A percentile compares a stretch with the other conserved stretches of the same genome.
Evolutionary conservation across 169 alveolate genomes (phyloP).

Genomic region (Eimeria sp.): DNA sequence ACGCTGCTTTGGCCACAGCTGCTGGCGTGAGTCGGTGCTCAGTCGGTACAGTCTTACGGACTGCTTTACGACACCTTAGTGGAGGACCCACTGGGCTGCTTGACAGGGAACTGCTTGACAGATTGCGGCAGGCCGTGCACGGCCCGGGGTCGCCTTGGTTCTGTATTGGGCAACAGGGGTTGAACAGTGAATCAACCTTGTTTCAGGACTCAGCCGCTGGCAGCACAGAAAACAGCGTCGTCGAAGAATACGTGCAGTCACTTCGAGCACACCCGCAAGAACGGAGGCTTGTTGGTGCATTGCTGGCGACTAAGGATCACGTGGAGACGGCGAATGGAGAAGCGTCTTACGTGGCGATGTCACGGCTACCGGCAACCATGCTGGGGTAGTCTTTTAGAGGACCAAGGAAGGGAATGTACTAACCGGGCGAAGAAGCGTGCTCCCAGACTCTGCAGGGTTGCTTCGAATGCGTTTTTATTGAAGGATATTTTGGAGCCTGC

Average conservation of each 20-base stretch:
- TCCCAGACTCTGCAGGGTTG: constrained; percentile 25
- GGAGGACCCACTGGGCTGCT: constrained; percentile 39
- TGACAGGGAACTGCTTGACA: constrained; percentile 51
- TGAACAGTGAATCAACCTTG: constrained; percentile 16
- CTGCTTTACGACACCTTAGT: constrained; percentile 54
- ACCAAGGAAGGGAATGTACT: background rate
- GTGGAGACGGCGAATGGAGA: constrained; percentile 73
- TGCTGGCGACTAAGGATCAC: constrained; percentile 60
- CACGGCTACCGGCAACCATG: constrained; percentile 70
- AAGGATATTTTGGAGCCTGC: background rate
- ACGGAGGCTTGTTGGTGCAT: constrained; percentile 75
- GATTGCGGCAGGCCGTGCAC: constrained; percentile 61
- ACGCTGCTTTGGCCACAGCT: constrained; percentile 76
- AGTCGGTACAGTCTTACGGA: constrained; percentile 48
- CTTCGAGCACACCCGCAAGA: constrained; percentile 81
- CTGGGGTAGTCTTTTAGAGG: constrained; percentile 4
- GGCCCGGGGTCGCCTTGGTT: constrained; percentile 30
- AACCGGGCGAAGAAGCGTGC: background rate
- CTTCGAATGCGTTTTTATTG: background rate
- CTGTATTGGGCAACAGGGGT: constrained; percentile 25
- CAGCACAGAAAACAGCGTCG: constrained; percentile 23
- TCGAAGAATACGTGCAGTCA: constrained; percentile 81
- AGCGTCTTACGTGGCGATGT: constrained; percentile 65
- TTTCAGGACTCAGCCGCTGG: constrained; percentile 66
- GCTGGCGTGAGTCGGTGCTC: constrained; percentile 73